A percentile compares a stretch with the other conserved stretches of the same genome.
Conservation (phyloP, 176 grass and related monocot species). For the Puccinellia tenuiflora region DNA sequence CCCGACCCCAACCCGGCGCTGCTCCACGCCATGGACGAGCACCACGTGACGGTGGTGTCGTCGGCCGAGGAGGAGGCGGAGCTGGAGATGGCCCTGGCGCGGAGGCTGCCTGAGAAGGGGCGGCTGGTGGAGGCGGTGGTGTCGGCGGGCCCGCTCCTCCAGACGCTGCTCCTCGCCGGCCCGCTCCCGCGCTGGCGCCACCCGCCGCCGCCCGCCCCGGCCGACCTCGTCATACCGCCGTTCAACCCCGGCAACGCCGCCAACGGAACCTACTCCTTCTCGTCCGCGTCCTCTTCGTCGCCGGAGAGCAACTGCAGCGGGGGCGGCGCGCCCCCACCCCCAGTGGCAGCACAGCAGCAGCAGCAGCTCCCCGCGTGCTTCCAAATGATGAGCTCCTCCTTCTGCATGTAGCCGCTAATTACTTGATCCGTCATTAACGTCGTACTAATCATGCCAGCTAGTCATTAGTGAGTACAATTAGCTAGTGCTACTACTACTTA, state of each 20-base stretch:
- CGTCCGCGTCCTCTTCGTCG: conserved; percentile 28
- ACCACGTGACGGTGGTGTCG: background rate
- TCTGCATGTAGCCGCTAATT: conserved; percentile 33
- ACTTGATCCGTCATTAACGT: background rate
- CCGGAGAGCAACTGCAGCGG: conserved; percentile 56
- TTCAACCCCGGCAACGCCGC: conserved; percentile 43
- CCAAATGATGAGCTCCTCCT: conserved; percentile 31
- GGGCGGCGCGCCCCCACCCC: background rate
- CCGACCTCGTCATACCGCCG: conserved; percentile 54
- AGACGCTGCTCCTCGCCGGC: conserved; percentile 81
- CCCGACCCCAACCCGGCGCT: background rate
- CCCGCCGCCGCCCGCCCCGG: conserved; percentile 51
- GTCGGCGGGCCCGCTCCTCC: conserved; percentile 64
- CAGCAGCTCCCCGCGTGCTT: conserved; percentile 16
- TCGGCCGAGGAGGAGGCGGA: background rate
- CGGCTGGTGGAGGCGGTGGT: conserved; percentile 86
- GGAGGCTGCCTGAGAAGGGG: conserved; percentile 74
- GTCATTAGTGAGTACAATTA: background rate
- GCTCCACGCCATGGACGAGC: background rate
- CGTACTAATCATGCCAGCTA: background rate
- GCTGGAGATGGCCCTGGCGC: conserved; percentile 49
- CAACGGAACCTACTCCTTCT: conserved; percentile 29
- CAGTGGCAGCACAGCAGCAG: background rate
- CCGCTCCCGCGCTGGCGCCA: conserved; percentile 94
- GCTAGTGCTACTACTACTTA: background rate